Evolutionary conservation across 192 early-diverging fungal species (phyloP).

Genomic region (Diversispora eburnea): DNA sequence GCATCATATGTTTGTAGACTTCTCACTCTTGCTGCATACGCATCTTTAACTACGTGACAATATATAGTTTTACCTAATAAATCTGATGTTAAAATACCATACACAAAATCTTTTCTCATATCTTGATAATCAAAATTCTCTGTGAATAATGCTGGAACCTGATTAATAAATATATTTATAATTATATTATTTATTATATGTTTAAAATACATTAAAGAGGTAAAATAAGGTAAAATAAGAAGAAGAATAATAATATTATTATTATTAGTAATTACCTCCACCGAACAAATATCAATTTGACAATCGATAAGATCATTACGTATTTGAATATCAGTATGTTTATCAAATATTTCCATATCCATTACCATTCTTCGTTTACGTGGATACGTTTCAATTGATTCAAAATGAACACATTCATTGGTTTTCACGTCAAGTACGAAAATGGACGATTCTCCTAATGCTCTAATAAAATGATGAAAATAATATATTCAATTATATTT

Average conservation of each 20-base stretch:
- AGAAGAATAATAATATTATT: not conserved
- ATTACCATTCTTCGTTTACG: conserved; percentile 52
- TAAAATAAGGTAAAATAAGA: not conserved
- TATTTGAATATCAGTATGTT: conserved; percentile 69
- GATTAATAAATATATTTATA: not conserved
- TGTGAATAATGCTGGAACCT: conserved; percentile 86
- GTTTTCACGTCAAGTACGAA: conserved; percentile 79
- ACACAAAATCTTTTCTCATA: conserved; percentile 84
- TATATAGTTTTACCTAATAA: conserved; percentile 85
- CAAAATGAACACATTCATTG: conserved; percentile 79
- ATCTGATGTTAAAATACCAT: conserved; percentile 85
- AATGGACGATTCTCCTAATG: conserved; percentile 69
- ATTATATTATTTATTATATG: not conserved
- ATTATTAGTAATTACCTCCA: conserved; percentile 52
- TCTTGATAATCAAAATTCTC: conserved; percentile 99
- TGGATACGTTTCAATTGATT: conserved; percentile 61
- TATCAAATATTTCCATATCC: conserved; percentile 57
- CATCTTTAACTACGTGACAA: conserved; percentile 66
- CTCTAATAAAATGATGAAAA: conserved; percentile 29
- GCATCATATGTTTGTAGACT: conserved; percentile 73
- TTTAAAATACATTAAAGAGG: too few species aligned
- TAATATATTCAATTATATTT: too few species aligned
- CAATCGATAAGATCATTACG: conserved; percentile 93
- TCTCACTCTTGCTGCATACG: conserved; percentile 64
- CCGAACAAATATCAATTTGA: conserved; percentile 88